Base-by-base conservation (phyloP, 768 basidiomycete species). In the Amanita pseudoporphyria region DNA sequence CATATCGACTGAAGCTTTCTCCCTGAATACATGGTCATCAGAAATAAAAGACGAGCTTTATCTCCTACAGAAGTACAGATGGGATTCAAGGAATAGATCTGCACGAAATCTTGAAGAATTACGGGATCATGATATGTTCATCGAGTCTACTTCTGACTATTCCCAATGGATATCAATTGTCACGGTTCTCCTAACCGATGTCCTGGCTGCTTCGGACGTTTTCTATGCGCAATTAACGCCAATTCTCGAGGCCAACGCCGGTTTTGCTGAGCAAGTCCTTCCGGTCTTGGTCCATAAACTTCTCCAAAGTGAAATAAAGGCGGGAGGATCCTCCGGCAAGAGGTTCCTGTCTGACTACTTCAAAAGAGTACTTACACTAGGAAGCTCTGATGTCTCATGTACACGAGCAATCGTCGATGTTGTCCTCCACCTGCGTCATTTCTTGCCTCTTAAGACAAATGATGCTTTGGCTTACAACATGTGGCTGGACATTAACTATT, bases 401-500 rank as follows among this genome's bases (percentile, higher is more conserved):
- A 61, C 82, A 43, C 64, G 71, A 66, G 72, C 76, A 12, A 73
- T 97, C 47, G 79, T 97, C 45, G 81, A 84, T 44, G 73, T 82
- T 37, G 69, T 92, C 24, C 72, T 95, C 16, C 84, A 96, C 63
- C 75, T 97, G 21, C 87, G 94, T 6, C 68, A 79, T 56, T 87
- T 84, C 53, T 74, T 74, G 4, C 21, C 38, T 6, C 63, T 73
- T n/a, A 54, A 51, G 24, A 55, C 54, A 41, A 47, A 52, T 16
- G 69, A 71, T 51, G 63, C 66, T 10, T 59, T 77, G 22, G 73
- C 76, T 1, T 77, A 84, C 56, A 80, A 90, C 61, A 76, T 74
- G 52, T 98, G 96, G 96, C 72, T 99, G 9, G 69, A 76, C 31
- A 57, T 97, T 37, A 82, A 95, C 54, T 89, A 76, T 58, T 60